A percentile compares a stretch with the other conserved stretches of the same genome.
These are phyloP conservation scores for Pichia kluyveri DNA, from an alignment of 805 yeast genomes.

Conservation along the genomic window DNA sequence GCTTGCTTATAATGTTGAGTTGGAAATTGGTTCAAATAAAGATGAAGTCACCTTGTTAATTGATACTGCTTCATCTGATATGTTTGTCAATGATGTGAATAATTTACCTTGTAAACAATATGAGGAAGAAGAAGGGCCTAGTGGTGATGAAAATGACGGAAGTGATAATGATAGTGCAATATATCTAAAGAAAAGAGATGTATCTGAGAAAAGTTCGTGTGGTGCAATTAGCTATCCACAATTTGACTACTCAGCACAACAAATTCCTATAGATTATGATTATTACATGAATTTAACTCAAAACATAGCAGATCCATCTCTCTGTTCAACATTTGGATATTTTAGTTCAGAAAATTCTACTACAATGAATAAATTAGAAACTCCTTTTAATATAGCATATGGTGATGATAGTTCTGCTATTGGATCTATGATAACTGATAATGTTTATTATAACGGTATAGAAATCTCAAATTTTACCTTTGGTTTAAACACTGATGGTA, in stretches of 20 bases:
- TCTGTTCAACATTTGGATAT: conserved; percentile 33
- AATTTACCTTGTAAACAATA: conserved; percentile 2
- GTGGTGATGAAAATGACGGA: not conserved
- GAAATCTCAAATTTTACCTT: conserved; percentile 43
- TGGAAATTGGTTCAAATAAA: conserved; percentile 44
- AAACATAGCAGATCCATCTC: not conserved
- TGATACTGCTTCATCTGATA: conserved; percentile 64
- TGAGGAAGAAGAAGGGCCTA: not conserved
- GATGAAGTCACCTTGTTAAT: conserved; percentile 41
- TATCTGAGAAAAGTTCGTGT: not conserved
- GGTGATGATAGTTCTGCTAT: conserved; percentile 34
- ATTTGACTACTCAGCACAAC: not conserved
- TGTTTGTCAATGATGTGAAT: conserved; percentile 41
- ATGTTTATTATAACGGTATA: conserved; percentile 37
- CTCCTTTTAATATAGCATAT: conserved; percentile 30
- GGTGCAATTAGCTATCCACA: not conserved
- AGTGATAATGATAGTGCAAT: not conserved
- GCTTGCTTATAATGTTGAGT: conserved; percentile 27
- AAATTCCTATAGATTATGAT: not conserved
- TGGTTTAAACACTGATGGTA: conserved; percentile 55
- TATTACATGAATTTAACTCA: not conserved
- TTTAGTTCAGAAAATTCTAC: conserved; percentile 29
- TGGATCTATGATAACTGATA: conserved; percentile 49
- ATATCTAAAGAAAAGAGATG: not conserved
- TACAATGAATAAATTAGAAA: conserved; percentile 26